phyloP scores from a whole-genome alignment of 2,329 filamentous ascomycete species.

The Clonostachys solani region DNA sequence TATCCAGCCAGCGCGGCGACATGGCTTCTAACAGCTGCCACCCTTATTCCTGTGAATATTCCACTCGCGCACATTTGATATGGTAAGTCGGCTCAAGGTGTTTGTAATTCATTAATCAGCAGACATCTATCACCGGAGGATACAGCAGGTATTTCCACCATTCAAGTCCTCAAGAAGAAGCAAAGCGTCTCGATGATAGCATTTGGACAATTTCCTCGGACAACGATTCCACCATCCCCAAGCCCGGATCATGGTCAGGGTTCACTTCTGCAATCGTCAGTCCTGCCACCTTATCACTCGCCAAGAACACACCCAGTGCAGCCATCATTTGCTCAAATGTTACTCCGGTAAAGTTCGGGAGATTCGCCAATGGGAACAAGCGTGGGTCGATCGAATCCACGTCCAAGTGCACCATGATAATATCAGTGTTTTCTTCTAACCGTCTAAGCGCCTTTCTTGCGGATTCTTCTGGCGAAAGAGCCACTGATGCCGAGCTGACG shows the following conservation, averaged over 20 bases:
- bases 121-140: too few relatives aligned
- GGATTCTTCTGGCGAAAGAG: neutral
- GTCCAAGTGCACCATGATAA: neutral
- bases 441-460: neutral
- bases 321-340: conserved; percentile 11
- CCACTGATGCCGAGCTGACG: conserved; percentile 6
- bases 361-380: conserved; percentile 10
- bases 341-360: conserved; percentile 11
- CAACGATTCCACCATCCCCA: neutral
- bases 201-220: neutral
- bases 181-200: neutral
- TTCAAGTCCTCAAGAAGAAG: too few relatives aligned
- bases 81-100: too few relatives aligned
- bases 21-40: too few relatives aligned
- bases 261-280: neutral
- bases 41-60: too few relatives aligned
- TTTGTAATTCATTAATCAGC: too few relatives aligned
- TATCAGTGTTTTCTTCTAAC: neutral
- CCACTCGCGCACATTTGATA: too few relatives aligned
- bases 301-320: neutral
- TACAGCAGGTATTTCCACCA: too few relatives aligned
- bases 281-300: neutral
- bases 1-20: too few relatives aligned
- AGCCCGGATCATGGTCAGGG: neutral
- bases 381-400: conserved; percentile 7